phyloP scores from a whole-genome alignment of 768 basidiomycete species.

The Nidularia pulvinata region DNA sequence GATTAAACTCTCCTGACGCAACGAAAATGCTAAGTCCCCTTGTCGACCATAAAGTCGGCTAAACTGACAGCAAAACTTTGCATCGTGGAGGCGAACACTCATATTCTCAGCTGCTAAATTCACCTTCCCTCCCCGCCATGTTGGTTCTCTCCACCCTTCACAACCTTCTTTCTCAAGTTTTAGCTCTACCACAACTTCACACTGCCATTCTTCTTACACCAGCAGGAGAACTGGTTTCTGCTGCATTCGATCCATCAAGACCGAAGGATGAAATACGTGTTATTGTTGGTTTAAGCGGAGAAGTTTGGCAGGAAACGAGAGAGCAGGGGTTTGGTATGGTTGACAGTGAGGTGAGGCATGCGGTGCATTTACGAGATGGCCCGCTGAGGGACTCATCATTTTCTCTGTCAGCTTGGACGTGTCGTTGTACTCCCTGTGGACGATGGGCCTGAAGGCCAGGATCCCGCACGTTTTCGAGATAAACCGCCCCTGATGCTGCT shows the following conservation, averaged over 20 bases:
- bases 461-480: conserved; percentile 21
- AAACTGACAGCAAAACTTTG: too few relatives aligned
- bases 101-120: too few relatives aligned
- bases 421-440: conserved; percentile 69
- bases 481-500: conserved; percentile 65
- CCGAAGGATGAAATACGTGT: conserved; percentile 77
- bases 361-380: too few relatives aligned
- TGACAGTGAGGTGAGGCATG: conserved; percentile 80
- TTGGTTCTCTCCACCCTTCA: conserved; percentile 70
- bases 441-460: conserved; percentile 21
- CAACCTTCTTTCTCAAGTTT: conserved; percentile 59
- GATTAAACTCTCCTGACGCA: too few relatives aligned
- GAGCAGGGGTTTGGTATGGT: conserved; percentile 70
- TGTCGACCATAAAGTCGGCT: too few relatives aligned
- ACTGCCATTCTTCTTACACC: conserved; percentile 73
- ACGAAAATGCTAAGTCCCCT: too few relatives aligned
- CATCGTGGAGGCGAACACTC: too few relatives aligned
- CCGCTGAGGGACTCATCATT: background rate
- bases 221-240: conserved; percentile 73
- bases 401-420: conserved; percentile 55
- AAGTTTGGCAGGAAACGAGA: conserved; percentile 78
- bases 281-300: conserved; percentile 68
- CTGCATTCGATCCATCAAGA: conserved; percentile 50
- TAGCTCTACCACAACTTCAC: conserved; percentile 62
- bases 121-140: conserved; percentile 35